Conservation (phyloP, 371 early-diverging fungal species). For the Nosema muscidifuracis region DNA sequence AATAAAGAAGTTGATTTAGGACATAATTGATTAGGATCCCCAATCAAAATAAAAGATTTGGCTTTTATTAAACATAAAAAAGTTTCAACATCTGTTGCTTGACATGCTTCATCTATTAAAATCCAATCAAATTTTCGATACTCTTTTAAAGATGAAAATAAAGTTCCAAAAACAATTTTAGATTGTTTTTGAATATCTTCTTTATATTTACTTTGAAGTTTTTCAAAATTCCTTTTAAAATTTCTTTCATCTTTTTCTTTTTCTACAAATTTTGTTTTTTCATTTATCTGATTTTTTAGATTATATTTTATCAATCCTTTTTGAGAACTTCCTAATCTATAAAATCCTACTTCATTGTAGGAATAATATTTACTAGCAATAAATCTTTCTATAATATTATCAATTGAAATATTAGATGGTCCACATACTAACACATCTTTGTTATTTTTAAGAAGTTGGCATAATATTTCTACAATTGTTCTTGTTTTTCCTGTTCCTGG, state of each 20-base stretch:
- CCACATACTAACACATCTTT: conserved; percentile 77
- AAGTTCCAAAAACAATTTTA: conserved; percentile 64
- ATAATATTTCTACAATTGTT: conserved; percentile 75
- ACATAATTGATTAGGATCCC: conserved; percentile 90
- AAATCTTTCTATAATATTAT: conserved; percentile 60
- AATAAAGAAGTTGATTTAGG: conserved; percentile 67
- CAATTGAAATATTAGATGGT: conserved; percentile 81
- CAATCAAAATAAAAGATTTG: conserved; percentile 78
- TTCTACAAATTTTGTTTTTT: conserved; percentile 67
- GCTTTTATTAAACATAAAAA: conserved; percentile 79
- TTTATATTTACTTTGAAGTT: conserved; percentile 69
- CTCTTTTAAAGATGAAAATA: conserved; percentile 64
- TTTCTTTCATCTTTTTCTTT: conserved; percentile 66
- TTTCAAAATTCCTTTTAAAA: conserved; percentile 67
- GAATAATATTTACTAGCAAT: conserved; percentile 72
- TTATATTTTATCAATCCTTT: conserved; percentile 68
- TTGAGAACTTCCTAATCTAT: conserved; percentile 76
- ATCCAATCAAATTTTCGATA: conserved; percentile 74
- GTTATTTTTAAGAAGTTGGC: conserved; percentile 68
- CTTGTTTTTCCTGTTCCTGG: conserved; percentile 86
- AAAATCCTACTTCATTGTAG: conserved; percentile 66
- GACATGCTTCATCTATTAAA: conserved; percentile 92
- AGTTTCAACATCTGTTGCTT: conserved; percentile 79
- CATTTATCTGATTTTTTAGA: conserved; percentile 68
- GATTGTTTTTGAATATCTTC: conserved; percentile 66